These are phyloP conservation scores for Stachybotrys chlorohalonatus DNA, from an alignment of 2,329 filamentous ascomycete genomes.

Conservation along the genomic window DNA sequence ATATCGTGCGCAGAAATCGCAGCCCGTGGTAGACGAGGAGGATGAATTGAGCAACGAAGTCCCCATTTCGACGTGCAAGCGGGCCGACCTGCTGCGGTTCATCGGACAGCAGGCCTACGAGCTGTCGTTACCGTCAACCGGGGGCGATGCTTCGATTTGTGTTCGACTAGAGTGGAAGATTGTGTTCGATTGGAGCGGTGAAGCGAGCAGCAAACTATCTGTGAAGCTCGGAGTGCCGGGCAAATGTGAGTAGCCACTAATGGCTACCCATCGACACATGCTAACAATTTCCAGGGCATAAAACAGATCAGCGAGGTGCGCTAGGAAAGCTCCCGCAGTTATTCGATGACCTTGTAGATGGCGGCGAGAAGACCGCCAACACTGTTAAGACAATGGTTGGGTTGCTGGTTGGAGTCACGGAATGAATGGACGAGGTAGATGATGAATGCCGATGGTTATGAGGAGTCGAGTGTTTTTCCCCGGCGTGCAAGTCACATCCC, in stretches of 20 bases:
- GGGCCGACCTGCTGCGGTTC: slow-evolving; percentile 40
- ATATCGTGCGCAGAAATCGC: slow-evolving; percentile 14
- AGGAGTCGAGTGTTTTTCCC: background rate
- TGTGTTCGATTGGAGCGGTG: slow-evolving; percentile 63
- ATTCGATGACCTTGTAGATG: slow-evolving; percentile 50
- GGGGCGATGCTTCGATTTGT: slow-evolving; percentile 23
- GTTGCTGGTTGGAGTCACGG: slow-evolving; percentile 40
- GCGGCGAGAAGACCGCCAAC: slow-evolving; percentile 42
- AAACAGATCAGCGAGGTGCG: slow-evolving; percentile 45
- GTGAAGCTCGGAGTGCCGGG: slow-evolving; percentile 48
- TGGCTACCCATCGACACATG: slow-evolving; percentile 6
- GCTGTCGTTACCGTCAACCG: slow-evolving; percentile 26
- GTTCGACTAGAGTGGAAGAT: slow-evolving; percentile 55
- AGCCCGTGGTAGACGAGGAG: slow-evolving; percentile 12
- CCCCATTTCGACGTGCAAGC: slow-evolving; percentile 5
- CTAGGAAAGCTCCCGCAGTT: slow-evolving; percentile 49
- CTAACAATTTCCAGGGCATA: slow-evolving; percentile 40
- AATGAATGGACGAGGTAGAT: background rate
- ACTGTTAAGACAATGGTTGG: slow-evolving; percentile 53
- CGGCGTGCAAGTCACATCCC: background rate
- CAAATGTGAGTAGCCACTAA: slow-evolving; percentile 45
- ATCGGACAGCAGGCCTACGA: slow-evolving; percentile 43
- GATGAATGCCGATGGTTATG: background rate
- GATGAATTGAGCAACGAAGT: slow-evolving; percentile 1
- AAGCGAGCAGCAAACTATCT: slow-evolving; percentile 50